Evolutionary conservation across 176 grass and related monocot species (phyloP).

Genomic region (Oryza glumipatula): DNA sequence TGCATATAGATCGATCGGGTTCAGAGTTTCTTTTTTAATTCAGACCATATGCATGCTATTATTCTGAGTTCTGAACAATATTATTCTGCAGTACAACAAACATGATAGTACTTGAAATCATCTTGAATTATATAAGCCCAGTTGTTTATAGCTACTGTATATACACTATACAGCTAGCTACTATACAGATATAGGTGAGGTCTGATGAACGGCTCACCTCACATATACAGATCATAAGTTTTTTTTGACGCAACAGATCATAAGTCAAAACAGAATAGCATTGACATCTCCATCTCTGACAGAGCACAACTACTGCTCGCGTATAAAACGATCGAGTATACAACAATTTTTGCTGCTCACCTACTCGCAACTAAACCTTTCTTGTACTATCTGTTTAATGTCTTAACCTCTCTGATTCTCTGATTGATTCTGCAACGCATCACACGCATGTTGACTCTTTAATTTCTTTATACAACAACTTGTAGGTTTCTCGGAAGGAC

Average conservation of each 20-base stretch:
- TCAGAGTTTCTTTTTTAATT: not conserved
- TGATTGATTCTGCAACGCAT: not conserved
- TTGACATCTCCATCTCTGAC: not conserved
- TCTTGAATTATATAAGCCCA: not conserved
- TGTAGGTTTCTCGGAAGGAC: constrained; percentile 14
- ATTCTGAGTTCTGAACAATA: too few relatives aligned
- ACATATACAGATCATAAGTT: constrained; percentile 3
- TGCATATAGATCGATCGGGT: too few relatives aligned
- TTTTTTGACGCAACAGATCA: not conserved
- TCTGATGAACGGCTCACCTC: not conserved
- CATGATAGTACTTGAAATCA: too few relatives aligned
- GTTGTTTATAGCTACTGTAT: not conserved
- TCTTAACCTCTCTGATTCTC: not conserved
- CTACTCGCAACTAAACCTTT: constrained; percentile 26
- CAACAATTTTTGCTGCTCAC: not conserved
- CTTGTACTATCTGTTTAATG: not conserved
- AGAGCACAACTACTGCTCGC: not conserved
- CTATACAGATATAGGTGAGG: not conserved
- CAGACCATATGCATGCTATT: too few relatives aligned
- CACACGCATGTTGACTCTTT: not conserved
- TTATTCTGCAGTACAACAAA: too few relatives aligned
- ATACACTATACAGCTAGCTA: too few relatives aligned
- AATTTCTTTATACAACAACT: constrained; percentile 17
- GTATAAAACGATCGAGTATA: not conserved
- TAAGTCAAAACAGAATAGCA: not conserved